These are phyloP conservation scores for Dendrocalamus sinicus DNA, from an alignment of 176 grass and related monocot species.

Conservation along the genomic window DNA sequence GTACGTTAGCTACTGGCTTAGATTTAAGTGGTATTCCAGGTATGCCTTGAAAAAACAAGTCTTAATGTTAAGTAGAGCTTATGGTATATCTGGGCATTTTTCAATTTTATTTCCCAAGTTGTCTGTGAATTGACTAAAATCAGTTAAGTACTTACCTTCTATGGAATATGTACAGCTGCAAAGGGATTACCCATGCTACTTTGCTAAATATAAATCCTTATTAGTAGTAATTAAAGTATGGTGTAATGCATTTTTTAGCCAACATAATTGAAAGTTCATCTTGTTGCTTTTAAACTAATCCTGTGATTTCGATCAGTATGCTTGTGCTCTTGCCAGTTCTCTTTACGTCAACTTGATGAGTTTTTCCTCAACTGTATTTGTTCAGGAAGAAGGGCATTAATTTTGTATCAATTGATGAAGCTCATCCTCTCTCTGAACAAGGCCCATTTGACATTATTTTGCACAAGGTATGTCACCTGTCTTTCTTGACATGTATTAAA, in stretches of 20 bases:
- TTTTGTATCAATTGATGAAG: conserved; percentile 73
- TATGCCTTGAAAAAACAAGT: neutral
- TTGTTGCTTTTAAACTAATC: conserved; percentile 18
- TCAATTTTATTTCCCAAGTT: neutral
- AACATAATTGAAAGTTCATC: neutral
- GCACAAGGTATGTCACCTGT: conserved; percentile 64
- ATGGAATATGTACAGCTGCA: neutral
- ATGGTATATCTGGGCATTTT: neutral
- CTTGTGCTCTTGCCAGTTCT: neutral
- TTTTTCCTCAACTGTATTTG: conserved; percentile 7
- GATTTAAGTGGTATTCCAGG: conserved; percentile 7
- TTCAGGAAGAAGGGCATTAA: conserved; percentile 87
- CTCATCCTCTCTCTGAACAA: conserved; percentile 66
- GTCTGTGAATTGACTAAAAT: neutral
- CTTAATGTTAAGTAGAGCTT: neutral
- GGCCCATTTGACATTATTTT: conserved; percentile 89
- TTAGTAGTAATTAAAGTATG: neutral
- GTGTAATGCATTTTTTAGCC: neutral
- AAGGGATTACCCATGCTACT: neutral
- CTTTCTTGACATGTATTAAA: conserved; percentile 18
- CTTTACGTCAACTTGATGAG: neutral
- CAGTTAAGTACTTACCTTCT: neutral
- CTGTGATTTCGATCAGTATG: neutral
- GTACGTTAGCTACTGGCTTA: neutral
- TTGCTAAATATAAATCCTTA: neutral